Conservation (phyloP, 1,284 basidiomycete species). For the Neonothopanus nambi region DNA sequence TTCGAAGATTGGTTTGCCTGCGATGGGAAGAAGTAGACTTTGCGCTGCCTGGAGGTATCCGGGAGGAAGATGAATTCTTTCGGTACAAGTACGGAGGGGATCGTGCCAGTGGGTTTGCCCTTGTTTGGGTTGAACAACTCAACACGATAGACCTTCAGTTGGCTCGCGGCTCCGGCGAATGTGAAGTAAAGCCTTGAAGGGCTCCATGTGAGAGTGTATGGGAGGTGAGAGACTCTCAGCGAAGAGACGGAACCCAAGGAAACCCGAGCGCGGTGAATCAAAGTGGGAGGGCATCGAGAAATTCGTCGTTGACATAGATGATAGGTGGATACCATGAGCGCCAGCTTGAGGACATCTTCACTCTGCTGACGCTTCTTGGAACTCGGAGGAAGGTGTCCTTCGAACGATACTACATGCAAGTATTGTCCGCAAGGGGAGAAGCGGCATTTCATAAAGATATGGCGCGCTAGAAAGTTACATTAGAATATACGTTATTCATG, state of each 20-base stretch:
- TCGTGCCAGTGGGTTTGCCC: not conserved
- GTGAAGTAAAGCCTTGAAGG: slow-evolving; percentile 24
- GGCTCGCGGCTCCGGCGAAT: slow-evolving; percentile 6
- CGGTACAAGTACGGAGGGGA: slow-evolving; percentile 16
- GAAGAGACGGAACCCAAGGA: slow-evolving; percentile 16
- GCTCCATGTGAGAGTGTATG: slow-evolving; percentile 28
- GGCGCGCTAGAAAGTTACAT: slow-evolving; percentile 20
- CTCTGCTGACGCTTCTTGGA: not conserved
- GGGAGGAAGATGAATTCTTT: slow-evolving; percentile 22
- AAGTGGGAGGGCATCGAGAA: slow-evolving; percentile 23
- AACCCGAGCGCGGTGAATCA: slow-evolving; percentile 25
- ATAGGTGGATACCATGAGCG: slow-evolving; percentile 27
- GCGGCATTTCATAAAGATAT: slow-evolving; percentile 27
- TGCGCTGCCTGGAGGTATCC: slow-evolving; percentile 18
- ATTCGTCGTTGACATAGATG: slow-evolving; percentile 24
- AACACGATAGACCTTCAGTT: slow-evolving; percentile 22
- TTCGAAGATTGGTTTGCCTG: not conserved
- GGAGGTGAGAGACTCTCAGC: slow-evolving; percentile 21
- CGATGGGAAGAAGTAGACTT: slow-evolving; percentile 23
- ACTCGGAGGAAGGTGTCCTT: slow-evolving; percentile 19
- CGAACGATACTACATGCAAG: slow-evolving; percentile 29
- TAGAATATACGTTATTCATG: not conserved
- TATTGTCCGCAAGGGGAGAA: slow-evolving; percentile 29
- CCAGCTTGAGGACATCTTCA: slow-evolving; percentile 16
- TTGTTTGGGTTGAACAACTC: slow-evolving; percentile 17